Percentiles rank a stretch among this genome's conserved stretches.
These are phyloP conservation scores for Ailanthus altissimus DNA, from an alignment of 345 rosid genomes.

Conservation along the genomic window DNA sequence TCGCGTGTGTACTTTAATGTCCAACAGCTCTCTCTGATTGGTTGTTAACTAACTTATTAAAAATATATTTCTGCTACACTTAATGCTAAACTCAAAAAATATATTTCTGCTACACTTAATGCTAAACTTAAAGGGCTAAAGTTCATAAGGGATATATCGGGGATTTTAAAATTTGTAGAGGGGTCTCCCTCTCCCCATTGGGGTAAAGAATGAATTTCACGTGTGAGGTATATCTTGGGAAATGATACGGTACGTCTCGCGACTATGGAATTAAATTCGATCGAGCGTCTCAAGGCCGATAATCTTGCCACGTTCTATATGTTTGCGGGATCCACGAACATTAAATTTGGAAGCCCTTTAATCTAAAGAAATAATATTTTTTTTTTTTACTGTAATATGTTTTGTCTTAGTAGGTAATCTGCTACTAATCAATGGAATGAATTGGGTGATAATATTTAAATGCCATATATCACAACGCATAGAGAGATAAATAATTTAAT, in stretches of 20 bases:
- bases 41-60: neutral
- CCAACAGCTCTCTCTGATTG: conserved; percentile 27
- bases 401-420: too few species aligned
- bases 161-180: neutral
- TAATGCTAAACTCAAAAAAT: too few species aligned
- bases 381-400: too few species aligned
- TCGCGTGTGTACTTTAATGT: conserved; percentile 14
- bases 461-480: too few species aligned
- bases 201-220: conserved; percentile 33
- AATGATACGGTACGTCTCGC: conserved; percentile 24
- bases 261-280: conserved; percentile 11
- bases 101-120: too few species aligned
- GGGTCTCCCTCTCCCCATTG: conserved; percentile 9
- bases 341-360: conserved; percentile 35
- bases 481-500: too few species aligned
- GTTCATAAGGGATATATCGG: neutral
- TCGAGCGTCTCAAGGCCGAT: conserved; percentile 34
- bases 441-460: too few species aligned
- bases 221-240: conserved; percentile 40
- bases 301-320: conserved; percentile 37
- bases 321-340: conserved; percentile 50
- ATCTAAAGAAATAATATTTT: too few species aligned
- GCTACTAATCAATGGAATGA: too few species aligned
- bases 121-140: too few species aligned
- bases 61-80: too few species aligned